These are phyloP conservation scores for Fusarium siculi DNA, from an alignment of 2,329 filamentous ascomycete species.

Conservation along the genomic window DNA sequence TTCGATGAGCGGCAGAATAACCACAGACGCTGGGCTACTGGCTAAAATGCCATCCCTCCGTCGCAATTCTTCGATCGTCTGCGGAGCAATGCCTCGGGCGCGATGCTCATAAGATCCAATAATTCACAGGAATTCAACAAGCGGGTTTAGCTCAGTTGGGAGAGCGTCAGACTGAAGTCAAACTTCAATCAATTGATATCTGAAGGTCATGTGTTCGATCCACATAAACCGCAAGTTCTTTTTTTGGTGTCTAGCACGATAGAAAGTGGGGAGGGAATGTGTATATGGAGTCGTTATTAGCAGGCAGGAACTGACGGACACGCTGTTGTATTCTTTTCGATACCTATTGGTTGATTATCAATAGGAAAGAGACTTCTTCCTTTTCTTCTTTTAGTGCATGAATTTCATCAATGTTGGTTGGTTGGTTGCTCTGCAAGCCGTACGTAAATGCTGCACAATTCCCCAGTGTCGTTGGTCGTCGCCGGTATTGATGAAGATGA, in stretches of 20 bases:
- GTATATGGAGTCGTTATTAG: neutral
- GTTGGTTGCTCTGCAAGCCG: neutral
- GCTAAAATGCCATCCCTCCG: neutral
- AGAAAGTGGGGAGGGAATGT: constrained; percentile 54
- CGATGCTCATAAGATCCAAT: fast-evolving
- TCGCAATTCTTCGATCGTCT: neutral
- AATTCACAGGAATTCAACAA: neutral
- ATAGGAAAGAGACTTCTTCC: no score
- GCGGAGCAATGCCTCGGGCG: fast-evolving
- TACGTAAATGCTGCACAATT: neutral
- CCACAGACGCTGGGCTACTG: neutral
- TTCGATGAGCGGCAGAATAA: neutral
- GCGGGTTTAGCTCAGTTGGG: constrained; percentile 48
- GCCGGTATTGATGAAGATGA: neutral
- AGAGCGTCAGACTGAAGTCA: constrained; percentile 42
- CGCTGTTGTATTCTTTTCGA: neutral
- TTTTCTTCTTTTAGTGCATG: neutral
- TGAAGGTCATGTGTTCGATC: constrained; percentile 48
- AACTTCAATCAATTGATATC: constrained; percentile 42
- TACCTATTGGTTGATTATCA: neutral
- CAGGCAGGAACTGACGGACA: neutral
- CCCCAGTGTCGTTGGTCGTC: neutral
- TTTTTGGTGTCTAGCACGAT: constrained; percentile 38
- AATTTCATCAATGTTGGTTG: no score
- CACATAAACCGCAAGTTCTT: constrained; percentile 43